Conservation (phyloP, 2,329 filamentous ascomycete species). For the Venturia oleaginea region DNA sequence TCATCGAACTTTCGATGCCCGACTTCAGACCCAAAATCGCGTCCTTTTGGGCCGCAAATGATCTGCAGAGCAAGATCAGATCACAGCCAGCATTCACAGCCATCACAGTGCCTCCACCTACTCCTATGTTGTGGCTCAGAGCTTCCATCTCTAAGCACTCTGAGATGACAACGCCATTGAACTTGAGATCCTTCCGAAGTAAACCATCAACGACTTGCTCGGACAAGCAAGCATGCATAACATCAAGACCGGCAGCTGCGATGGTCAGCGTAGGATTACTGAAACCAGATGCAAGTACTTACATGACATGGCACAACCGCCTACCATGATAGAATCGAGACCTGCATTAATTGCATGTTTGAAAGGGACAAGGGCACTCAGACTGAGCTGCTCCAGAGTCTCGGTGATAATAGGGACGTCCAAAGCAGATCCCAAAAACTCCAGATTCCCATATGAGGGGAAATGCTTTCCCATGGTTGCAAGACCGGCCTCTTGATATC, state of each 20-base stretch:
- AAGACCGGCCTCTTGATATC: constrained; percentile 83
- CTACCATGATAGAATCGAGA: constrained; percentile 90
- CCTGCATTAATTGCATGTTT: constrained; percentile 80
- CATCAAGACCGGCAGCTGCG: constrained; percentile 77
- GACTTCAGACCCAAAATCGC: constrained; percentile 84
- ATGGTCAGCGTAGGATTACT: not conserved
- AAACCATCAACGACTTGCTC: constrained; percentile 89
- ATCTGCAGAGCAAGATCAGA: constrained; percentile 77
- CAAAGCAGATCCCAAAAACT: constrained; percentile 81
- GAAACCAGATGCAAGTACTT: not conserved
- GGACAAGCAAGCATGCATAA: constrained; percentile 88
- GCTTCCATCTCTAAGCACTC: constrained; percentile 97
- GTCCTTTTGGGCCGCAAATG: constrained; percentile 81
- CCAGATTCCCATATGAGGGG: constrained; percentile 88
- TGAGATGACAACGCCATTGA: constrained; percentile 86
- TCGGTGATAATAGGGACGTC: constrained; percentile 96
- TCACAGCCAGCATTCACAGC: constrained; percentile 95
- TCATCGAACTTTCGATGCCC: constrained; percentile 82
- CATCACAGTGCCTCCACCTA: constrained; percentile 94
- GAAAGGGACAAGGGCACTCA: constrained; percentile 88
- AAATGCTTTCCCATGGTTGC: constrained; percentile 94
- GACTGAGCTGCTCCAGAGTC: constrained; percentile 79
- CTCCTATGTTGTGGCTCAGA: constrained; percentile 89
- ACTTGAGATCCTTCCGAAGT: constrained; percentile 78
- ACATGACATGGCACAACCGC: constrained; percentile 68